Evolutionary conservation across 1,284 basidiomycete species (phyloP), one percentile per base, ranked within the genome.

Genomic region (Chalciporus sp.): DNA sequence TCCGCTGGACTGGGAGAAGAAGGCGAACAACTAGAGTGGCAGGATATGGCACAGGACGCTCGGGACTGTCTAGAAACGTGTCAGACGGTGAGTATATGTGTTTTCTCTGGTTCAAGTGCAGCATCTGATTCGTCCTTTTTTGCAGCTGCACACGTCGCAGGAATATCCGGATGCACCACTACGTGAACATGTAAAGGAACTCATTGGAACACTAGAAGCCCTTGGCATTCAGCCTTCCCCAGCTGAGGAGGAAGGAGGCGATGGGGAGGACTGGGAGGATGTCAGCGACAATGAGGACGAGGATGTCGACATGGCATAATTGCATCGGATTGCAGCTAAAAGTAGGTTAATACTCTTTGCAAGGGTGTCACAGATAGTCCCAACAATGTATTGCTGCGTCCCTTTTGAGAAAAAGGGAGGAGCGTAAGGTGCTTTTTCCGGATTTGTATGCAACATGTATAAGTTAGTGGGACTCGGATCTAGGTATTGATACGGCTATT

Each of bases 31-130:
- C 65, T 91, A 53, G 79, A 80, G 6, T 90, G 87, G 81, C 80
- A 88, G 65, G 93, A 95, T 59, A 85, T 95, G 54, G 90, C 85
- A 29, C 83, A 82, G 56, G 93, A 95, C 68, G 76, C 90, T 0
- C 78, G 90, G 60, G 86, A 94, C 66, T 92, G 89, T 67, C 72
- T 96, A 54, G 88, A 94, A 62, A 92, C 89, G 14, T 94, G 92
- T 72, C 82, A 84, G 71, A 81, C 79, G 69, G 92, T 93, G 59
- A 58, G 83, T 75, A 19, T n/a, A 47, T 16, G 50, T 6, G 40
- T 10, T 31, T 11, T 19, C 52, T 28, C 37, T 35, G 39, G 16
- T 23, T 43, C n/a, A 46, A 14, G 11, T 10, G 16, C 16, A 39
- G 31, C 14, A 23, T 28, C 23, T 51, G 39, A 57, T 31, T 44